These are phyloP conservation scores for Penicillium sp. DNA, from an alignment of 2,329 filamentous ascomycete genomes.

Conservation along the genomic window DNA sequence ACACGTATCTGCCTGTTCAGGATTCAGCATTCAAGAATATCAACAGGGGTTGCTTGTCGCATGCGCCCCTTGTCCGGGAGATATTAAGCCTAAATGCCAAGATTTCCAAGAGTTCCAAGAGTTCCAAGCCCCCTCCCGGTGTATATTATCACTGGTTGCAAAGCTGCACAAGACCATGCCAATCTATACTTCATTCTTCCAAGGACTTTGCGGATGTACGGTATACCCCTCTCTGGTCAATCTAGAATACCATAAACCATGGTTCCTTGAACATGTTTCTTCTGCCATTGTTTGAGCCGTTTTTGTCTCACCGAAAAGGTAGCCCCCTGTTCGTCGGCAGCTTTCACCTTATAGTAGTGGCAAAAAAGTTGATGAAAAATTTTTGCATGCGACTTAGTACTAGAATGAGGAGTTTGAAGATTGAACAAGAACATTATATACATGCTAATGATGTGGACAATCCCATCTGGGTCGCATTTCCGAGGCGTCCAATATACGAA, in stretches of 20 bases:
- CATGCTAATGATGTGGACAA: not conserved
- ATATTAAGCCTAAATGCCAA: conserved; percentile 29
- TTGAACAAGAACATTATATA: not conserved
- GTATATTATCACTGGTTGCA: conserved; percentile 14
- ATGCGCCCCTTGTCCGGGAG: conserved; percentile 1
- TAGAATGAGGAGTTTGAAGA: not conserved
- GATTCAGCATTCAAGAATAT: not conserved
- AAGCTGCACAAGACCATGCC: conserved; percentile 4
- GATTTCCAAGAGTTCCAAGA: conserved; percentile 22
- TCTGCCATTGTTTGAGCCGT: not conserved
- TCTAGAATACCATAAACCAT: conserved; percentile 8
- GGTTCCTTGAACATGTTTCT: conserved; percentile 5
- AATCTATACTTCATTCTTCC: conserved; percentile 8
- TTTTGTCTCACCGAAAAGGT: not conserved
- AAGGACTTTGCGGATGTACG: conserved; percentile 1
- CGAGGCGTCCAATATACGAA: conserved; percentile 20
- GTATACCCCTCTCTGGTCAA: conserved; percentile 3
- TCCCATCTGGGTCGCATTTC: conserved; percentile 3
- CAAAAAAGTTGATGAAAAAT: too few species aligned
- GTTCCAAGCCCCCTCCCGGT: conserved; percentile 13
- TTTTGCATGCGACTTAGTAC: not conserved
- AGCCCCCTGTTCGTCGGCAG: not conserved
- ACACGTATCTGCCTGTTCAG: not conserved
- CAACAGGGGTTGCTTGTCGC: not conserved
- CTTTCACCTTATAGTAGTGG: not conserved